Evolutionary conservation across 148 eudicot species (phyloP).

Genomic region (Talinum fruticosum): DNA sequence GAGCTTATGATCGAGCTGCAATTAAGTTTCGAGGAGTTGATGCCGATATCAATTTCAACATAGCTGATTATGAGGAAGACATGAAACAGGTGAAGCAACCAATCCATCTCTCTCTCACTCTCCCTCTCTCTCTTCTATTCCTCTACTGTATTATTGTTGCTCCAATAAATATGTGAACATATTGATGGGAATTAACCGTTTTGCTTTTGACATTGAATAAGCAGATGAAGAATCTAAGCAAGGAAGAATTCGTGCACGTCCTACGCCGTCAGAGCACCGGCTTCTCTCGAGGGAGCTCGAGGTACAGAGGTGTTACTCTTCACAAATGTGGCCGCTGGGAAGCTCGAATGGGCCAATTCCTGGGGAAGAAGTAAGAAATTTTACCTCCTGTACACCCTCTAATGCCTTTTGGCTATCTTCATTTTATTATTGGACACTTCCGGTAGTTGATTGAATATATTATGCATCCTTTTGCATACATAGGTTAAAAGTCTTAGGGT

Average conservation of each 20-base stretch:
- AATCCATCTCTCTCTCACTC: too few relatives aligned
- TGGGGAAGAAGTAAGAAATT: slow-evolving; percentile 64
- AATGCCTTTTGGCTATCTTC: background rate
- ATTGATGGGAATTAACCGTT: too few relatives aligned
- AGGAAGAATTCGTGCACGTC: slow-evolving; percentile 83
- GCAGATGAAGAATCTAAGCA: slow-evolving; percentile 56
- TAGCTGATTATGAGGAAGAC: slow-evolving; percentile 72
- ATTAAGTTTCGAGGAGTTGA: slow-evolving; percentile 85
- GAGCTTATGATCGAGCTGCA: slow-evolving; percentile 93
- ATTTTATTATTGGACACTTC: too few relatives aligned
- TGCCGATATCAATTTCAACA: slow-evolving; percentile 77
- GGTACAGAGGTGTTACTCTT: slow-evolving; percentile 73
- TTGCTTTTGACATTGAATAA: background rate
- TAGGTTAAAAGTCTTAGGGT: background rate
- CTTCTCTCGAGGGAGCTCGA: slow-evolving; percentile 70
- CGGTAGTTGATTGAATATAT: too few relatives aligned
- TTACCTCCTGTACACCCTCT: background rate
- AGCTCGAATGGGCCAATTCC: slow-evolving; percentile 77
- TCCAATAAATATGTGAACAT: too few relatives aligned
- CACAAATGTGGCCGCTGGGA: slow-evolving; percentile 94
- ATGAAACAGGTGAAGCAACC: slow-evolving; percentile 55
- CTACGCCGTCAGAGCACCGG: slow-evolving; percentile 85
- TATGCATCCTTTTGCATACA: too few relatives aligned
- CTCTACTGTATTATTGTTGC: background rate
- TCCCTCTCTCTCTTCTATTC: background rate